These are phyloP conservation scores for Neurospora sp. DNA, from an alignment of 495 filamentous ascomycete species.

Conservation along the genomic window DNA sequence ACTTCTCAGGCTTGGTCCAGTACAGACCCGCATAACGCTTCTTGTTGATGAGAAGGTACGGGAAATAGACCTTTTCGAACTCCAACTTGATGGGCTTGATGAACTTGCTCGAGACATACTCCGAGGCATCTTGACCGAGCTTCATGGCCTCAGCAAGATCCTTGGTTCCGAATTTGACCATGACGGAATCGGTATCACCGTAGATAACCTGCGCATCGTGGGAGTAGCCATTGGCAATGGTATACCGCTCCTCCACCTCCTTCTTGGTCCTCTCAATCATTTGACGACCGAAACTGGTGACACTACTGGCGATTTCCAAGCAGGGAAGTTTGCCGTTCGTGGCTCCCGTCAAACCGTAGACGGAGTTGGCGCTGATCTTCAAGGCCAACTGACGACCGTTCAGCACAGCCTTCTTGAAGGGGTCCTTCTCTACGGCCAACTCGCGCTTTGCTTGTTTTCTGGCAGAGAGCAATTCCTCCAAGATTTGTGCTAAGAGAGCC, in stretches of 20 bases:
- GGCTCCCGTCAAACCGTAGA: slow-evolving; percentile 94
- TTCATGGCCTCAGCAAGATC: slow-evolving; percentile 86
- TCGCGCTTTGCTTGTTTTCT: slow-evolving; percentile 92
- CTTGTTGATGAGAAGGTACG: slow-evolving; percentile 98
- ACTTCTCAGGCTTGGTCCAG: slow-evolving; percentile 91
- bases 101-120: slow-evolving; percentile 83
- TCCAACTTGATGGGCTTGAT: slow-evolving; percentile 95
- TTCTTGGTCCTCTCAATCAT: slow-evolving; percentile 98
- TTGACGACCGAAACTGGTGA: slow-evolving; percentile 87
- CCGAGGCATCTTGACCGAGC: slow-evolving; percentile 80
- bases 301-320: slow-evolving; percentile 89
- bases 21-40: slow-evolving; percentile 96
- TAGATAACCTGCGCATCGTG: slow-evolving; percentile 97
- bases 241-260: slow-evolving; percentile 83
- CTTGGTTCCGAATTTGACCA: slow-evolving; percentile 94
- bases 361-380: slow-evolving; percentile 95
- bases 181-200: slow-evolving; percentile 98
- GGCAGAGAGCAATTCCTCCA: slow-evolving; percentile 81
- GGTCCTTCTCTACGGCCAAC: slow-evolving; percentile 80
- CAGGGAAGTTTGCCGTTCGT: slow-evolving; percentile 94
- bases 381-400: slow-evolving; percentile 95
- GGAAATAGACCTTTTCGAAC: slow-evolving; percentile 99
- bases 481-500: slow-evolving; percentile 85
- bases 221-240: slow-evolving; percentile 83
- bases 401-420: slow-evolving; percentile 94